Evolutionary conservation across 2,329 filamentous ascomycete genomes (phyloP).

Genomic region (Stemphylium lycopersici): DNA sequence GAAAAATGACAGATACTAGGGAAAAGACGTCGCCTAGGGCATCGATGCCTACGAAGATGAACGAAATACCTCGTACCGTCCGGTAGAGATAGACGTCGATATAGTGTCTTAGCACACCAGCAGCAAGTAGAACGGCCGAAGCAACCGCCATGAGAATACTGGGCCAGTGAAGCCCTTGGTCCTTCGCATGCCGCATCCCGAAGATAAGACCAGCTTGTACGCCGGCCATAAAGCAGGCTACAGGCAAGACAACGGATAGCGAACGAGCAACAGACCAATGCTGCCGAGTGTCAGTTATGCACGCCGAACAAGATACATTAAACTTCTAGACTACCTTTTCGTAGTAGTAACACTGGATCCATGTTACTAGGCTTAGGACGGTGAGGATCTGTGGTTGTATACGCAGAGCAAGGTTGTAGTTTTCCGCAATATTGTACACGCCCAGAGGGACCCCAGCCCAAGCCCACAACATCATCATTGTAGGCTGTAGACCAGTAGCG

Average conservation of each 20-base stretch:
- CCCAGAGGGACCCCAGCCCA: conserved; percentile 71
- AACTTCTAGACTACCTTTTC: conserved; percentile 41
- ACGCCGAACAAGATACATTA: too few relatives aligned
- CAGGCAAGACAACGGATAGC: conserved; percentile 55
- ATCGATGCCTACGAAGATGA: conserved; percentile 74
- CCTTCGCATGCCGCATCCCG: conserved; percentile 56
- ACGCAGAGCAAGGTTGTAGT: conserved; percentile 60
- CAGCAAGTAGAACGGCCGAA: conserved; percentile 66
- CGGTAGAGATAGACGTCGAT: conserved; percentile 71
- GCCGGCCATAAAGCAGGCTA: conserved; percentile 64
- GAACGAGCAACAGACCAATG: conserved; percentile 61
- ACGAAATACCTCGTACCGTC: conserved; percentile 73
- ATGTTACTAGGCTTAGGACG: conserved; percentile 58
- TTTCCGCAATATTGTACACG: conserved; percentile 62
- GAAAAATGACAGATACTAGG: conserved; percentile 68
- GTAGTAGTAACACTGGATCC: conserved; percentile 64
- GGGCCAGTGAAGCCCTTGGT: conserved; percentile 63
- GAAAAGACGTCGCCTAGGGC: conserved; percentile 72
- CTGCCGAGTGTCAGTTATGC: conserved; percentile 36
- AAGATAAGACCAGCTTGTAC: conserved; percentile 66
- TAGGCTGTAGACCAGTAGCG: conserved; percentile 68
- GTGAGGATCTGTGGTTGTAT: conserved; percentile 65
- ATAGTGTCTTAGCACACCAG: conserved; percentile 72
- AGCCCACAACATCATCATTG: conserved; percentile 76
- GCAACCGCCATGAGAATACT: conserved; percentile 70